Conservation (phyloP, 495 filamentous ascomycete species). For the Neurospora sp. region DNA sequence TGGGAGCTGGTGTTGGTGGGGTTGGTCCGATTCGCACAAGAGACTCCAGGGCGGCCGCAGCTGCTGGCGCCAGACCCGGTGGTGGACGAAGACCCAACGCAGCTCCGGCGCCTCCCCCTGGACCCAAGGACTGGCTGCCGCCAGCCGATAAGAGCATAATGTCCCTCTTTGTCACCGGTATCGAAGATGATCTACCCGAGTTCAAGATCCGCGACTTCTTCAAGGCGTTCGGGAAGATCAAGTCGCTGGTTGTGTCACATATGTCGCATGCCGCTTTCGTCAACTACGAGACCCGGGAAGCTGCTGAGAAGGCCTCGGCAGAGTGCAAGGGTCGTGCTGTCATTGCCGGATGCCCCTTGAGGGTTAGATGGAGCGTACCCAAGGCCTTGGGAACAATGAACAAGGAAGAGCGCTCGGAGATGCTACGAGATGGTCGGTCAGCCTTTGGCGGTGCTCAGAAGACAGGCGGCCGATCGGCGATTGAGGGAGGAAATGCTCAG, state of each 20-base stretch:
- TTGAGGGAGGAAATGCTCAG: constrained; percentile 20
- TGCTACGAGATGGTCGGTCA: constrained; percentile 62
- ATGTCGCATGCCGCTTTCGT: constrained; percentile 94
- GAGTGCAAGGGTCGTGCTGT: constrained; percentile 82
- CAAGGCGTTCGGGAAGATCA: constrained; percentile 72
- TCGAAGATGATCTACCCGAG: constrained; percentile 94
- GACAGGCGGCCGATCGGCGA: constrained; percentile 23
- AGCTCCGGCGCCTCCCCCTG: constrained; percentile 65
- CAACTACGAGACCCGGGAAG: constrained; percentile 76
- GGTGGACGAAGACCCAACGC: constrained; percentile 41
- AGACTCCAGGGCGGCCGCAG: constrained; percentile 43
- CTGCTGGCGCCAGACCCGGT: constrained; percentile 36
- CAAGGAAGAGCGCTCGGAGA: constrained; percentile 62
- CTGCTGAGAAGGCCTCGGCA: constrained; percentile 73
- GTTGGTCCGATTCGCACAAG: constrained; percentile 63
- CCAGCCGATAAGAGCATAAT: constrained; percentile 76
- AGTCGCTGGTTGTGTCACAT: constrained; percentile 87
- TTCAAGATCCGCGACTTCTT: constrained; percentile 86
- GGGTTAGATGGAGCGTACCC: constrained; percentile 85
- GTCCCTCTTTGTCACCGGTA: constrained; percentile 86
- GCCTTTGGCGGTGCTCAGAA: constrained; percentile 35
- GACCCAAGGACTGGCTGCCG: constrained; percentile 71
- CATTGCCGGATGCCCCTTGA: constrained; percentile 71
- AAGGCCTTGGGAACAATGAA: constrained; percentile 86
- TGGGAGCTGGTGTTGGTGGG: constrained; percentile 36